Base-by-base conservation (phyloP, 2,329 filamentous ascomycete genomes). In the Cytospora piceae region DNA sequence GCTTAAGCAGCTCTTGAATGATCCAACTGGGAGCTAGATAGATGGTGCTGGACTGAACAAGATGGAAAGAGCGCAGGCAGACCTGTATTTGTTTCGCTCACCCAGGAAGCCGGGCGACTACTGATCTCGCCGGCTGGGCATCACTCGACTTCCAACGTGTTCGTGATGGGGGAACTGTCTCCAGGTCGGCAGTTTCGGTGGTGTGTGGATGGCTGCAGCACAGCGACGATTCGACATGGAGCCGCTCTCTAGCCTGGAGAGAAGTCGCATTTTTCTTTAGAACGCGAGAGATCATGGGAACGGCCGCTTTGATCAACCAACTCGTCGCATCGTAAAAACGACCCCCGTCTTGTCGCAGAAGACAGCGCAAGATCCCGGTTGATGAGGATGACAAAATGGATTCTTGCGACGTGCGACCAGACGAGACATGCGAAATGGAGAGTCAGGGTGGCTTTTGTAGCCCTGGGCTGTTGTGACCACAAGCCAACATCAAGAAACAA, bases 1-100 rank as follows among this genome's bases (percentile, higher is more conserved):
- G 63, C 67, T 83, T 37, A 78, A 80, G 67, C 77, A 76, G 31
- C 70, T 80, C 7, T 71, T 76, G 17, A 66, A 34, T 6, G 51
- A 46, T 6, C 46, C 46, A 24, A 20, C n/a, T 24, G 46, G 46
- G 12, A 49, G 42, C 42, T 49, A 22, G 42, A 49, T 39, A 20
- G 8, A 39, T 17, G n/a, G 15, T 6, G 5, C n/a, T 49, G 42
- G 8, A 49, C n/a, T n/a, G 20, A 22, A 7, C 42, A 12, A 49
- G n/a, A 22, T n/a, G 42, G 42, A 46, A 46, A 8, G 20, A 4
- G 3, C 17, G 20, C 39, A 46, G n/a, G n/a, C n/a, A n/a, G n/a
- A n/a, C n/a, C n/a, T n/a, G n/a, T n/a, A 46, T 20, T 17, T 46
- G 6, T n/a, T 46, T 46, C 14, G 15, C n/a, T n/a, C 39, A 46